Evolutionary conservation across 2,329 filamentous ascomycete genomes (phyloP), one percentile per base, ranked within the genome.

Genomic region (Neofusicoccum ribis): DNA sequence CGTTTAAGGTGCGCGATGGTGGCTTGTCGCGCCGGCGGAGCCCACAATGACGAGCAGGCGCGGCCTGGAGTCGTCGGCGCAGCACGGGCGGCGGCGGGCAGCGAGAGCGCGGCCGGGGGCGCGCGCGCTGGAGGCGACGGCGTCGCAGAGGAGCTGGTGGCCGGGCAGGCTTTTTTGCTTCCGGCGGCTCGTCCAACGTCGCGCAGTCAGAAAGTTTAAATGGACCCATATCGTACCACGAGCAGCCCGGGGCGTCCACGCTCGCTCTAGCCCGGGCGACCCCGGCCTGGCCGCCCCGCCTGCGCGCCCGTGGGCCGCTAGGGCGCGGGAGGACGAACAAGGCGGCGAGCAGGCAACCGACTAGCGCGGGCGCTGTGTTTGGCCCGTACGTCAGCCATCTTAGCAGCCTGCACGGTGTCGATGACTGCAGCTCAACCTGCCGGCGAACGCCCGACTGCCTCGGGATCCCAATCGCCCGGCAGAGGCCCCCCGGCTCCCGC

Each of bases 361-460:
- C 23, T 50, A 34, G 14, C 47, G 27, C 27, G 23, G 14, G 47
- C 27, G 17, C 20, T 41, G 37, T 36, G 17, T 41, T 17, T 41
- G 15, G 37, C 36, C 36, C 36, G 5, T 56, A 56, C 52, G 52
- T 41, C 52, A 44, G 52, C 52, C 52, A 56, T 20, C 20, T 56
- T 56, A 58, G 52, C 52, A 58, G 39, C 52, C 52, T 59, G 54
- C 54, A 59, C 54, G 52, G 52, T 58, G 52, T 58, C 39, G 52
- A 44, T 56, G 52, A 34, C 54, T 44, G 56, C 56, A 60, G 56
- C 3, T 23, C 41, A 47, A 46, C 27, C 56, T 47, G 56, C 56
- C 56, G 56, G 56, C 43, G 56, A 60, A 60, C 56, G 56, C 41
- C 56, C 56, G 56, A 60, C 11, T 60, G 43, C 56, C 56, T 60